Percentiles rank a stretch among this genome's conserved stretches.
Evolutionary conservation across 495 filamentous ascomycete species (phyloP).

Genomic region (Evansstolkia leycettana): DNA sequence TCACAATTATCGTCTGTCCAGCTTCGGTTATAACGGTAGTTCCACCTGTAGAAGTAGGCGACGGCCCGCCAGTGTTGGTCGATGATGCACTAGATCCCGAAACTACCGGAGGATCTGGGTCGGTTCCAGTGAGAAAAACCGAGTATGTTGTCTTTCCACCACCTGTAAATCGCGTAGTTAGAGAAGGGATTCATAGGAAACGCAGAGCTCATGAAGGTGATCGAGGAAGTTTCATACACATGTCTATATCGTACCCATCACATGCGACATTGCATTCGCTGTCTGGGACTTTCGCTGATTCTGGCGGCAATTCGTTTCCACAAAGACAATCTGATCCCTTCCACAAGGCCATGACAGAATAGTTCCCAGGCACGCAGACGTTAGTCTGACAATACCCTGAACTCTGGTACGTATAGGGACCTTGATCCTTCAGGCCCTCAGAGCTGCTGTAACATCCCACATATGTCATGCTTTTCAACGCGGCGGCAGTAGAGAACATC

Average conservation of each 20-base stretch:
- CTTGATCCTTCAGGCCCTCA: conserved; percentile 16
- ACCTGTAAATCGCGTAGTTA: conserved; percentile 18
- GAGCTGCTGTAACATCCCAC: conserved; percentile 26
- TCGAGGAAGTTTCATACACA: conserved; percentile 28
- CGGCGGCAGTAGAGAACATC: conserved; percentile 13
- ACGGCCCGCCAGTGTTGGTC: conserved; percentile 7
- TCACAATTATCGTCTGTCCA: conserved; percentile 28
- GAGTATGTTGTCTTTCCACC: conserved; percentile 31
- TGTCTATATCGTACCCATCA: conserved; percentile 29
- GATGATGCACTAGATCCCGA: conserved; percentile 5
- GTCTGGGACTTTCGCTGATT: conserved; percentile 24
- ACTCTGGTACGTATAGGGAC: conserved; percentile 34
- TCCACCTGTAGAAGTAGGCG: neutral
- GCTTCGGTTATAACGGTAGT: conserved; percentile 15
- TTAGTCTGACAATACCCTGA: conserved; percentile 33
- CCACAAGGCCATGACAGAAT: conserved; percentile 30
- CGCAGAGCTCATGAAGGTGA: neutral
- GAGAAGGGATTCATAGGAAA: neutral
- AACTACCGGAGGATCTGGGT: conserved; percentile 3
- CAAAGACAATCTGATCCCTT: conserved; percentile 34
- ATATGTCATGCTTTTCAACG: conserved; percentile 4
- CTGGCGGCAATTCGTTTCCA: conserved; percentile 29
- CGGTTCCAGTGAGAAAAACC: conserved; percentile 31
- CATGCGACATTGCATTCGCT: conserved; percentile 27
- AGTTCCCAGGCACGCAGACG: conserved; percentile 18